phyloP scores from a whole-genome alignment of 164 flowering plant species.

The Vitis cinerea region DNA sequence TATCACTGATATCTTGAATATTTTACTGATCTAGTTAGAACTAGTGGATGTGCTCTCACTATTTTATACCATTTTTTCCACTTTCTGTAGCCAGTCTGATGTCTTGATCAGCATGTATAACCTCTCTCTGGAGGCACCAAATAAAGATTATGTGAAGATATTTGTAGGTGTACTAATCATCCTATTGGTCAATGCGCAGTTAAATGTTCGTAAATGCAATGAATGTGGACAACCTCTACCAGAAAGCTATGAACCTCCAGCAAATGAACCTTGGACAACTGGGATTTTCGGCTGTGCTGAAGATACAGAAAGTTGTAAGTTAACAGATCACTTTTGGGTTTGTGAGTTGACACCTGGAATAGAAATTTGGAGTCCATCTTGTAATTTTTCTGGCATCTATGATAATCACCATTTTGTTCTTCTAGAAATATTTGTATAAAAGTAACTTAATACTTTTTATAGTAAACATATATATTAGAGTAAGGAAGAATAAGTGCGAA shows the following conservation, averaged over 20 bases:
- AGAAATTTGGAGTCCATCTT: neutral
- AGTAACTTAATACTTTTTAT: too few species aligned
- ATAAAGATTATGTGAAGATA: neutral
- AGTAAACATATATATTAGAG: too few species aligned
- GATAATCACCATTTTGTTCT: too few species aligned
- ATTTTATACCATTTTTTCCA: too few species aligned
- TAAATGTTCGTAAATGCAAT: constrained; percentile 49
- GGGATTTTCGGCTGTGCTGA: constrained; percentile 72
- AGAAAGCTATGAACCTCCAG: constrained; percentile 60
- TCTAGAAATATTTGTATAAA: too few species aligned
- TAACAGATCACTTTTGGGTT: neutral
- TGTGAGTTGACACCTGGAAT: neutral
- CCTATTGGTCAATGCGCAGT: constrained; percentile 25
- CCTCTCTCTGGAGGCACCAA: neutral
- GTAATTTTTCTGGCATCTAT: neutral
- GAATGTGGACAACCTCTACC: constrained; percentile 80
- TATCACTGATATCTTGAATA: too few species aligned
- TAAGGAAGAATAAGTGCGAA: too few species aligned
- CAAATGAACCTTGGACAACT: constrained; percentile 68
- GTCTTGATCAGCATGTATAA: neutral
- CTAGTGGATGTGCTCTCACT: too few species aligned
- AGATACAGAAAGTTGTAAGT: constrained; percentile 64
- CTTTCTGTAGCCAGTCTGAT: too few species aligned
- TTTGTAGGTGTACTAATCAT: neutral
- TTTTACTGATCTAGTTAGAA: too few species aligned